Evolutionary conservation across 2,329 filamentous ascomycete species (phyloP), one percentile per base, ranked within the genome.

Genomic region (Dendrostoma leiphaemia): DNA sequence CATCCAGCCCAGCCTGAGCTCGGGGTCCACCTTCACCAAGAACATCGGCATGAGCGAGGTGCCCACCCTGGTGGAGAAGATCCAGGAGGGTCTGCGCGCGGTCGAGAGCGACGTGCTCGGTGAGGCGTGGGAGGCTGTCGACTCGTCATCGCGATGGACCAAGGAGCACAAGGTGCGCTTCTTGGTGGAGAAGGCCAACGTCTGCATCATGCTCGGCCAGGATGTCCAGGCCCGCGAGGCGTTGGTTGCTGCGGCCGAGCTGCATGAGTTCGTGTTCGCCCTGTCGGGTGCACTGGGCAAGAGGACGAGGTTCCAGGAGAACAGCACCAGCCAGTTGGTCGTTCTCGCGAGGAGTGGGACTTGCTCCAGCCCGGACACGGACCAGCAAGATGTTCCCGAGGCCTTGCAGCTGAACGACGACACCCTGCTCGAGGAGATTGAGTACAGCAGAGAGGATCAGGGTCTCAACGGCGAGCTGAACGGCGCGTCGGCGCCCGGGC

Each of bases 251-350:
- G 92, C 92, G 0, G 81, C 85, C 0, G 72, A 74, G 41, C 72
- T 82, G 32, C 86, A 85, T n/a, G 81, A 83, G 0, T 90, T 99
- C 55, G 78, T 83, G 17, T 97, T 95, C 69, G 88, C 86, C 0
- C 69, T 99, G 52, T 95, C 91, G 0, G 94, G 94, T 34, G 84
- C 90, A 21, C 71, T 99, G 61, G 94, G 94, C 15, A 97, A 91
- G 72, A 78, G 88, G 57, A 95, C 90, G 1, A 88, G 82, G 61
- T 95, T 85, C 54, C 90, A 95, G 69, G 80, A 91, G 64, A 88
- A 84, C 57, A 88, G 86, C 63, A 85, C 85, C 58, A 96, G 91
- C 63, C 94, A 99, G 69, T 78, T 99, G 26, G 89, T 99, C 1
- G 90, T 99, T 2, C 75, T 97, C 28, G 94, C 94, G 1, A 91